Conservation (phyloP, 805 yeast genomes). For the Cyberlindnera americana region DNA sequence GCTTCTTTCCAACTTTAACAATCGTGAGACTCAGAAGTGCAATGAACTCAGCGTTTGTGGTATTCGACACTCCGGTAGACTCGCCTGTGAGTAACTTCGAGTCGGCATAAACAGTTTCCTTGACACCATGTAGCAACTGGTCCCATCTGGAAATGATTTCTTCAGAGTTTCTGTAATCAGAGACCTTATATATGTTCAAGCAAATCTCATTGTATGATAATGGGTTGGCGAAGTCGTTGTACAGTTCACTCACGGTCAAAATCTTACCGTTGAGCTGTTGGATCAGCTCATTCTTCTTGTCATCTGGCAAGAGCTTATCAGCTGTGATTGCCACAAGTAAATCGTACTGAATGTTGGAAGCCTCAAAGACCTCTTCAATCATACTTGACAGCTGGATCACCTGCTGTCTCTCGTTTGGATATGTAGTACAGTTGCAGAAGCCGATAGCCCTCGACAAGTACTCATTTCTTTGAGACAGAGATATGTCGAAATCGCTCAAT, state of each 20-base stretch:
- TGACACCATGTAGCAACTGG: conserved; percentile 47
- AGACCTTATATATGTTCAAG: conserved; percentile 69
- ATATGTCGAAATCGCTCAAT: conserved; percentile 64
- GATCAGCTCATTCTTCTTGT: conserved; percentile 48
- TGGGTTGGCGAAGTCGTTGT: conserved; percentile 84
- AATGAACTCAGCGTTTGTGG: conserved; percentile 14
- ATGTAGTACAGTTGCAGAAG: conserved; percentile 80
- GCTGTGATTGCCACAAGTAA: conserved; percentile 39
- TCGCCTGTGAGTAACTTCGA: not conserved
- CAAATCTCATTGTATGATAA: conserved; percentile 83
- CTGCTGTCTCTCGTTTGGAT: conserved; percentile 71
- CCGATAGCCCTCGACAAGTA: conserved; percentile 90
- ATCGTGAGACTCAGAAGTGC: conserved; percentile 25
- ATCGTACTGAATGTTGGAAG: conserved; percentile 76
- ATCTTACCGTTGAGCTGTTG: conserved; percentile 60
- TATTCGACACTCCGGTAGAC: conserved; percentile 2
- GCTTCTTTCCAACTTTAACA: conserved; percentile 54
- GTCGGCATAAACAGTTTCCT: conserved; percentile 13
- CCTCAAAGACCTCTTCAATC: conserved; percentile 78
- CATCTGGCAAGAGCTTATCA: conserved; percentile 48
- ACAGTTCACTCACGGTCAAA: conserved; percentile 70
- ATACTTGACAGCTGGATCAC: conserved; percentile 65
- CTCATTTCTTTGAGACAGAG: conserved; percentile 75
- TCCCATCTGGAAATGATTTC: conserved; percentile 83
- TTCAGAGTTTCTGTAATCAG: conserved; percentile 82